Conservation (phyloP, 306 rosid genomes). For the Glycine tomentella region DNA sequence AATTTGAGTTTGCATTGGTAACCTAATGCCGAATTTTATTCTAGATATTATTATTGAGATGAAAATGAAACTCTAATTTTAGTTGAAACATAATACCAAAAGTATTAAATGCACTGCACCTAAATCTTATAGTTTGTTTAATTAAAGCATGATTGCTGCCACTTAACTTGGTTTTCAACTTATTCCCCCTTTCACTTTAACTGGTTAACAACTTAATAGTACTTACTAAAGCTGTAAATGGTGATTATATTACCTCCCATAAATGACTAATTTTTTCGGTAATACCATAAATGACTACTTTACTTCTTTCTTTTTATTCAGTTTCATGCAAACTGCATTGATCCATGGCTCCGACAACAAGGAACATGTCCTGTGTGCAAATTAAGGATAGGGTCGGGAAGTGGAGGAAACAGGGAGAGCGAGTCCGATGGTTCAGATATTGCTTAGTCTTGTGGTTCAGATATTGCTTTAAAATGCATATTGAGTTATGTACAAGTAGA, state of each 20-base stretch:
- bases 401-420: conserved; percentile 55
- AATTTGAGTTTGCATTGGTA: too few species aligned
- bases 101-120: neutral
- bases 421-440: conserved; percentile 56
- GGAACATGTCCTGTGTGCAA: conserved; percentile 81
- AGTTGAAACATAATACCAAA: neutral
- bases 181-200: conserved; percentile 1
- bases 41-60: too few species aligned
- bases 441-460: conserved; percentile 29
- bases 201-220: neutral
- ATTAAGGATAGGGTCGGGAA: conserved; percentile 56
- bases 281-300: neutral
- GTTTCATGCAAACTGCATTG: conserved; percentile 82
- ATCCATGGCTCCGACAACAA: conserved; percentile 75
- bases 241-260: neutral
- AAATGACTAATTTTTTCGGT: neutral
- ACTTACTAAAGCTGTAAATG: neutral
- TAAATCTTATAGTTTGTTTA: neutral
- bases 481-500: neutral
- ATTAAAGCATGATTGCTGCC: neutral
- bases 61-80: too few species aligned
- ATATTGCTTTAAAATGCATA: conserved; percentile 18
- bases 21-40: too few species aligned
- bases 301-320: conserved; percentile 16
- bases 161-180: neutral